Conservation (phyloP, 208 protist species). For the Leishmania turanica region DNA sequence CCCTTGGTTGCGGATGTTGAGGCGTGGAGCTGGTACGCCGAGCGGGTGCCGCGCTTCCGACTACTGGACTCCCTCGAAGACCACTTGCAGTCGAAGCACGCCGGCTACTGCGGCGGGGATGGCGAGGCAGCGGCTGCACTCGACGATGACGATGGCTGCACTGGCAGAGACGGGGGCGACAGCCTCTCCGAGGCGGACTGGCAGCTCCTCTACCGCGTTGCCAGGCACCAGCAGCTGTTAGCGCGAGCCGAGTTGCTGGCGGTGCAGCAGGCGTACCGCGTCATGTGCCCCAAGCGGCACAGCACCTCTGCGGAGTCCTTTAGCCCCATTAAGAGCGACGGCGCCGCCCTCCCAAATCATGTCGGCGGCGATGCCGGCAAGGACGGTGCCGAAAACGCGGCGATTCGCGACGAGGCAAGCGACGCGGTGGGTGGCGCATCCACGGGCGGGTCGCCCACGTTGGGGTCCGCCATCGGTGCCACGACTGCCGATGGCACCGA, state of each 20-base stretch:
- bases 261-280: slow-evolving; percentile 10
- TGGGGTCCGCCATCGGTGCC: background rate
- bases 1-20: slow-evolving; percentile 13
- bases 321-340: background rate
- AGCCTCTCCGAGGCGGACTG: slow-evolving; percentile 39
- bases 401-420: background rate
- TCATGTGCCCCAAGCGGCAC: background rate
- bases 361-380: background rate
- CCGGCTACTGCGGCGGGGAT: slow-evolving; percentile 26
- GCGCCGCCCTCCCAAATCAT: background rate
- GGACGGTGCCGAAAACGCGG: background rate
- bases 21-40: slow-evolving; percentile 23
- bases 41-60: slow-evolving; percentile 38
- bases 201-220: slow-evolving; percentile 36
- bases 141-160: background rate
- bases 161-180: background rate
- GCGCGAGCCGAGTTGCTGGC: slow-evolving; percentile 13
- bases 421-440: background rate
- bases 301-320: background rate
- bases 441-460: background rate
- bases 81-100: slow-evolving; percentile 37
- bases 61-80: slow-evolving; percentile 65
- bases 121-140: slow-evolving; percentile 3
- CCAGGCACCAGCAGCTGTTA: slow-evolving; percentile 5
- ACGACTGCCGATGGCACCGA: slow-evolving; percentile 5